Conservation (phyloP, 148 eudicot genomes). For the Rhododendron ovatum region DNA sequence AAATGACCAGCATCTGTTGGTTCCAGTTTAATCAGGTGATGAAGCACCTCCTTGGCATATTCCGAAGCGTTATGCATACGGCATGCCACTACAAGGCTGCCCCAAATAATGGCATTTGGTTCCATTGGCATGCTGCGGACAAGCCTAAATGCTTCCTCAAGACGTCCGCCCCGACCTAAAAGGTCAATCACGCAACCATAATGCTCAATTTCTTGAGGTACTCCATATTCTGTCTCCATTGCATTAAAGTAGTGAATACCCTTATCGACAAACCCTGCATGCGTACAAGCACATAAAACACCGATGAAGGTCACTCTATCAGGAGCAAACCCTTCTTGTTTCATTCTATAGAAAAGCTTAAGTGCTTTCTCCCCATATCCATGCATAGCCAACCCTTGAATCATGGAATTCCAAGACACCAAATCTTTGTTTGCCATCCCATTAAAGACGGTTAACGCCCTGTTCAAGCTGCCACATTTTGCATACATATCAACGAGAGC, state of each 20-base stretch:
- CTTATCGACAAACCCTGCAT: conserved; percentile 56
- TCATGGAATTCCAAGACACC: conserved; percentile 83
- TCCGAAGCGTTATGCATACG: conserved; percentile 63
- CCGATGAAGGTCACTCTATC: conserved; percentile 77
- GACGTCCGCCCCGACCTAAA: conserved; percentile 78
- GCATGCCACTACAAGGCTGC: conserved; percentile 77
- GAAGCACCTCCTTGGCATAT: conserved; percentile 52
- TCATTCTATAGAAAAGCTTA: conserved; percentile 55
- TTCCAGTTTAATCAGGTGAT: conserved; percentile 43
- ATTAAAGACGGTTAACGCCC: conserved; percentile 50
- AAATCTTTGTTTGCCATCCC: conserved; percentile 57
- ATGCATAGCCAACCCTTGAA: conserved; percentile 82
- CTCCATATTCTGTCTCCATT: conserved; percentile 63
- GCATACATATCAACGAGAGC: conserved; percentile 89
- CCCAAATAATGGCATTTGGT: conserved; percentile 78
- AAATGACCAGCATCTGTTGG: conserved; percentile 53
- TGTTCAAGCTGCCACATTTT: conserved; percentile 61
- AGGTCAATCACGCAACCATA: conserved; percentile 90
- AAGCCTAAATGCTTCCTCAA: conserved; percentile 62
- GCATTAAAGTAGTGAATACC: conserved; percentile 60
- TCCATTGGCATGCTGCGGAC: conserved; percentile 69
- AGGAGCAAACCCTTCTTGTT: conserved; percentile 56
- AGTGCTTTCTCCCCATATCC: conserved; percentile 76
- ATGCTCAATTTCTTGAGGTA: conserved; percentile 68
- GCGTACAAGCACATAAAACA: conserved; percentile 86